phyloP scores from a whole-genome alignment of 2,329 filamentous ascomycete genomes.

The Phoma sp. region DNA sequence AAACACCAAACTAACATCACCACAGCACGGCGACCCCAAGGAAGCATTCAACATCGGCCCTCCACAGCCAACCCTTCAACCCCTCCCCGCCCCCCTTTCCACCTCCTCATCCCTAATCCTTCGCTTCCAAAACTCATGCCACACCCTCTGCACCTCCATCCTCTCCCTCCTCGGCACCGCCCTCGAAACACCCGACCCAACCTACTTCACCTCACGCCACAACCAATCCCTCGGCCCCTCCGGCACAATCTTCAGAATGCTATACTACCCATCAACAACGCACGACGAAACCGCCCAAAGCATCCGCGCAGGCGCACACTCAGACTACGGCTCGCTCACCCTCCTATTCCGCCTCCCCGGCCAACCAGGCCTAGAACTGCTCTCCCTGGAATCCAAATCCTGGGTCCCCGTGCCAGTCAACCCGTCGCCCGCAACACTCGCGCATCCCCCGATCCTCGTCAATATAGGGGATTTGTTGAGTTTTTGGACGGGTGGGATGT shows the following conservation, averaged over 20 bases:
- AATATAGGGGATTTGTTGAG: slow-evolving; percentile 76
- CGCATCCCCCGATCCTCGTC: slow-evolving; percentile 61
- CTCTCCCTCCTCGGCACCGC: slow-evolving; percentile 80
- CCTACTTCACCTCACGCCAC: slow-evolving; percentile 70
- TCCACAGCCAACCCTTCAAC: slow-evolving; percentile 72
- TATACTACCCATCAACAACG: slow-evolving; percentile 58
- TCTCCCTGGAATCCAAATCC: slow-evolving; percentile 59
- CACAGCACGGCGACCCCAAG: slow-evolving; percentile 74
- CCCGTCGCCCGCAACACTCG: slow-evolving; percentile 65
- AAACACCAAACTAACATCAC: slow-evolving; percentile 5
- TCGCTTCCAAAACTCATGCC: slow-evolving; percentile 74
- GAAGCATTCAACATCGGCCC: slow-evolving; percentile 93
- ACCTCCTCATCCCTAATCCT: slow-evolving; percentile 67
- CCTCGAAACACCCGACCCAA: slow-evolving; percentile 62
- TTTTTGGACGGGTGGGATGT: slow-evolving; percentile 89
- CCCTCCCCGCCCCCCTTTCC: slow-evolving; percentile 71
- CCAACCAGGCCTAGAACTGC: slow-evolving; percentile 86
- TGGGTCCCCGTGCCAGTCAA: slow-evolving; percentile 56
- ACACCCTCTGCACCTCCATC: slow-evolving; percentile 74
- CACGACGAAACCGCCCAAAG: too few species aligned
- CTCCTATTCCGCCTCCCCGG: slow-evolving; percentile 84
- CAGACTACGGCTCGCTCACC: slow-evolving; percentile 77
- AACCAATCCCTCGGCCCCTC: slow-evolving; percentile 58
- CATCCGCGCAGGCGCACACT: slow-evolving; percentile 89
- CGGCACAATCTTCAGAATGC: slow-evolving; percentile 60